phyloP scores from a whole-genome alignment of 805 yeast species.

The Candida awuae region DNA sequence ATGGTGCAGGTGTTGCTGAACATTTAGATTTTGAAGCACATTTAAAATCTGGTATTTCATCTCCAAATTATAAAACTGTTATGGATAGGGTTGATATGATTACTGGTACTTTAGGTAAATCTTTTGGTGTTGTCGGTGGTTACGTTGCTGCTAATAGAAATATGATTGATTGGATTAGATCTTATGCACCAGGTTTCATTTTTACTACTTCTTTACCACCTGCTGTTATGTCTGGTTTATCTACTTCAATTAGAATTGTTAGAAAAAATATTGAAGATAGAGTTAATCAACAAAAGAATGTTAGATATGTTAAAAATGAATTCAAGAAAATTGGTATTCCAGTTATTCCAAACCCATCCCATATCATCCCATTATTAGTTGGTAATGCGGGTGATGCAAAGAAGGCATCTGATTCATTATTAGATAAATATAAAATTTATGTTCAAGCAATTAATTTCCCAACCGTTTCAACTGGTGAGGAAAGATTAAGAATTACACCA shows the following conservation, averaged over 20 bases:
- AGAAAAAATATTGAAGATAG: constrained; percentile 72
- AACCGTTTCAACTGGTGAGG: constrained; percentile 92
- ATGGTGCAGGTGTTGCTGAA: constrained; percentile 99
- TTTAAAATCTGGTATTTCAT: constrained; percentile 53
- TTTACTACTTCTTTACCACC: constrained; percentile 97
- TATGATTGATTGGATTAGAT: constrained; percentile 91
- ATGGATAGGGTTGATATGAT: constrained; percentile 91
- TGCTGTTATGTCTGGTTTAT: constrained; percentile 93
- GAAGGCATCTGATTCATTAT: constrained; percentile 79
- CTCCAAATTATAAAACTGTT: constrained; percentile 48
- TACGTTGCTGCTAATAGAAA: constrained; percentile 83
- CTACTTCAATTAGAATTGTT: constrained; percentile 79
- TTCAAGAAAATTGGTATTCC: constrained; percentile 75
- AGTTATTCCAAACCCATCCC: constrained; percentile 95
- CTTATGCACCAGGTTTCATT: constrained; percentile 94
- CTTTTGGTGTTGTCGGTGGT: constrained; percentile 96
- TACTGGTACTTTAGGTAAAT: constrained; percentile 96
- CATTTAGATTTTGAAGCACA: constrained; percentile 86
- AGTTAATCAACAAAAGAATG: constrained; percentile 74
- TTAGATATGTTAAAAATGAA: constrained; percentile 73
- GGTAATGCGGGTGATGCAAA: constrained; percentile 94
- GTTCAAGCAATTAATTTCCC: constrained; percentile 99
- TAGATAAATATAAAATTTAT: constrained; percentile 77
- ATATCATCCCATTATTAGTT: constrained; percentile 89
- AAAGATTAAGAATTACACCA: constrained; percentile 95